Percentiles rank a stretch among this genome's conserved stretches.
Evolutionary conservation across 1,284 basidiomycete species (phyloP).

Genomic region (Hymenochaete sp.): DNA sequence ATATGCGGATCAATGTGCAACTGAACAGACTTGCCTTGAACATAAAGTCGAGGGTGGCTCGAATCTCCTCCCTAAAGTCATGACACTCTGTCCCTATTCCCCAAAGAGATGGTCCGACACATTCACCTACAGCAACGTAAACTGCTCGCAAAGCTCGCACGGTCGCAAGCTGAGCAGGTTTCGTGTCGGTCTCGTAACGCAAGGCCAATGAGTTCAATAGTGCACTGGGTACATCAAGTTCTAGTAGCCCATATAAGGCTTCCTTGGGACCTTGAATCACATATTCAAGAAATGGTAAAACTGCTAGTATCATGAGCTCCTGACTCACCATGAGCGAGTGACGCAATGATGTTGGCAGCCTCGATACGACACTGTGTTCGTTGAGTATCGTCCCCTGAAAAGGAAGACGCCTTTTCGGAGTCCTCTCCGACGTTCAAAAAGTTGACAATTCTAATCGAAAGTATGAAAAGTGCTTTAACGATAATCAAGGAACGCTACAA

Average conservation of each 20-base stretch:
- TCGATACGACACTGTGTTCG: conserved; percentile 54
- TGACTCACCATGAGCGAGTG: conserved; percentile 53
- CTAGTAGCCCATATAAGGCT: conserved; percentile 48
- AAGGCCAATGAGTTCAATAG: conserved; percentile 48
- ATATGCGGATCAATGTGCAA: neutral
- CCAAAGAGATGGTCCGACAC: conserved; percentile 55
- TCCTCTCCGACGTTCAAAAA: too few species aligned
- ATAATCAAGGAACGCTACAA: neutral
- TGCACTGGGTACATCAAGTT: conserved; percentile 44
- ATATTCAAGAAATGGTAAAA: conserved; percentile 1
- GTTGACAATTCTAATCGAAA: conserved; percentile 11
- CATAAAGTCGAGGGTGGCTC: conserved; percentile 45
- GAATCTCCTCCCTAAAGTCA: conserved; percentile 43
- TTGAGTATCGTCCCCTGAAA: too few species aligned
- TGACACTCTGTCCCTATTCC: conserved; percentile 43
- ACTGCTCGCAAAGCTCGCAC: conserved; percentile 54
- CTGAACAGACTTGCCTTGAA: conserved; percentile 45
- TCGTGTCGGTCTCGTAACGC: conserved; percentile 32
- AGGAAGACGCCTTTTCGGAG: too few species aligned
- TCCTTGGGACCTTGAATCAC: conserved; percentile 55
- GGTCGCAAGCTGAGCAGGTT: conserved; percentile 44
- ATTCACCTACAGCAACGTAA: conserved; percentile 47
- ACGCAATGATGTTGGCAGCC: conserved; percentile 64
- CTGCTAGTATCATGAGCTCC: neutral
- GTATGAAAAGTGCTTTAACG: neutral